Evolutionary conservation across 805 yeast species (phyloP).

Genomic region (Schwanniomyces yamadae): DNA sequence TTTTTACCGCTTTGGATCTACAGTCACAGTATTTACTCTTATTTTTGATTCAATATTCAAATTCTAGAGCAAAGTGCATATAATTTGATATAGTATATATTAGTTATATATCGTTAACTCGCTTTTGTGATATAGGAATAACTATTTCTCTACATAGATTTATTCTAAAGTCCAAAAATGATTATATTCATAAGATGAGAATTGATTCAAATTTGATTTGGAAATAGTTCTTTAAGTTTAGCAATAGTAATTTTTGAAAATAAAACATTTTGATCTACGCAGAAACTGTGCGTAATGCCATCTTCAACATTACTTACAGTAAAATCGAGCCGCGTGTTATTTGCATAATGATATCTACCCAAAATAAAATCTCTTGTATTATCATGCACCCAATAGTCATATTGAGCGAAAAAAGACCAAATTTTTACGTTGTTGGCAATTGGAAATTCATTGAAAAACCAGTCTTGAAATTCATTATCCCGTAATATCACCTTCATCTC

Average conservation of each 20-base stretch:
- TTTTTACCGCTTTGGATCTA: too few species aligned
- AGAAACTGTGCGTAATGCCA: slow-evolving; percentile 58
- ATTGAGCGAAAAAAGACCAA: slow-evolving; percentile 59
- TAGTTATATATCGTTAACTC: too few species aligned
- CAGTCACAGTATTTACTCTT: too few species aligned
- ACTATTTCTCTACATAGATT: too few species aligned
- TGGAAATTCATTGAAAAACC: slow-evolving; percentile 34
- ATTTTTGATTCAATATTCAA: too few species aligned
- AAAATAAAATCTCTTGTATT: slow-evolving; percentile 47
- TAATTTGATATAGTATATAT: too few species aligned
- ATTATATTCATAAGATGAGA: too few species aligned
- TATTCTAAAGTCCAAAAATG: too few species aligned
- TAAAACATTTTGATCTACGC: slow-evolving; percentile 53
- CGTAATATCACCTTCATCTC: slow-evolving; percentile 55
- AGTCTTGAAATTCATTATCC: slow-evolving; percentile 52
- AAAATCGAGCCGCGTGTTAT: slow-evolving; percentile 29
- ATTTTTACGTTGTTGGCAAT: slow-evolving; percentile 24
- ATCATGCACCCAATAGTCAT: slow-evolving; percentile 66
- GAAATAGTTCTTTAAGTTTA: slow-evolving; percentile 10
- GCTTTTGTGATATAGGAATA: too few species aligned
- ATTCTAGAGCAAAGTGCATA: too few species aligned
- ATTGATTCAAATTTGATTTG: too few species aligned
- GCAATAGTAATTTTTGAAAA: slow-evolving; percentile 44
- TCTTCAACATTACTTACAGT: slow-evolving; percentile 31
- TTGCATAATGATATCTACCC: slow-evolving; percentile 29